phyloP scores from a whole-genome alignment of 2,329 filamentous ascomycete species.

The Aphanoascus verrucosus region DNA sequence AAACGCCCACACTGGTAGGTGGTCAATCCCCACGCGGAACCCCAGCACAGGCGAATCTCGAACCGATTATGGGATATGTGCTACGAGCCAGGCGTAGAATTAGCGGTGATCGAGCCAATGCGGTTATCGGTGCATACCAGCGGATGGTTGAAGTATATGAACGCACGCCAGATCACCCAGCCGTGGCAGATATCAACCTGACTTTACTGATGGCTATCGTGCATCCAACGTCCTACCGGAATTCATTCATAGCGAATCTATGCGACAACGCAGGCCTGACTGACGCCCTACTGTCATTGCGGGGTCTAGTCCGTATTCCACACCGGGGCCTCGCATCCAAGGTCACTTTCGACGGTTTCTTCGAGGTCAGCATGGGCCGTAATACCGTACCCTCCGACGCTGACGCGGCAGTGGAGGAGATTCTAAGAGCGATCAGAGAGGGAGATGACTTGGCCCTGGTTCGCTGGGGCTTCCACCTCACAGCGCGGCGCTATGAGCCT shows the following conservation, averaged over 20 bases:
- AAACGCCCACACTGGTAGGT: background rate
- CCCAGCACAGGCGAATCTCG: background rate
- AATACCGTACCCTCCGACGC: background rate
- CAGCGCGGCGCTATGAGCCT: background rate
- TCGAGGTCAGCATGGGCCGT: background rate
- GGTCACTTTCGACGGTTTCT: background rate
- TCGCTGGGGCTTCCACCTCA: background rate
- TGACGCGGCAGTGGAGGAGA: background rate
- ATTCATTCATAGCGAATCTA: background rate
- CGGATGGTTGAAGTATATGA: background rate
- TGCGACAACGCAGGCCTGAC: background rate
- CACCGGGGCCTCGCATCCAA: background rate
- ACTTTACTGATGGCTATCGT: slow-evolving; percentile 1
- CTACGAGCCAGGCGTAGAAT: background rate
- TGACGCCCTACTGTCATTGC: background rate
- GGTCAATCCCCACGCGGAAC: background rate
- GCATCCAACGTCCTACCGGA: background rate
- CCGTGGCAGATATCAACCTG: background rate
- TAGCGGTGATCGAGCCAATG: background rate
- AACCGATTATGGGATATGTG: background rate
- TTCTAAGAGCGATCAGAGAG: background rate
- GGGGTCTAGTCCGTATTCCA: background rate
- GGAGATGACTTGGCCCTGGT: background rate
- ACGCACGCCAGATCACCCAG: background rate
- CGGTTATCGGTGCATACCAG: background rate